A percentile compares a stretch with the other conserved stretches of the same genome.
Conservation (phyloP, 306 rosid species). For the Sicyos edulis region DNA sequence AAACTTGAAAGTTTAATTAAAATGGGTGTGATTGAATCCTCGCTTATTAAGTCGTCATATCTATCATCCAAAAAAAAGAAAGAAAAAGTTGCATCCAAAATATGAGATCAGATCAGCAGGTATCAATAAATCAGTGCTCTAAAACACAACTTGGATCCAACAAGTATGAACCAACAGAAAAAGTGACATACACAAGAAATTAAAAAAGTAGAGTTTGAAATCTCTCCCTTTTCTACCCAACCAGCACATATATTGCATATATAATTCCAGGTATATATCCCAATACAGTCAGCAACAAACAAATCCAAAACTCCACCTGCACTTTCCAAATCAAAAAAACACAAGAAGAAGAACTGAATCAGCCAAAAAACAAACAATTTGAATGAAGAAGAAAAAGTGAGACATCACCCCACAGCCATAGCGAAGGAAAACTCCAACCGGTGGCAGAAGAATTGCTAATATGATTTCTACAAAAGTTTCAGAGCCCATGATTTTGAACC, state of each 20-base stretch:
- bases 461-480: conserved; percentile 6
- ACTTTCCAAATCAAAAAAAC: background rate
- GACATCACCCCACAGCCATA: conserved; percentile 20
- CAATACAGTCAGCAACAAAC: conserved; percentile 23
- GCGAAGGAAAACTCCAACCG: conserved; percentile 23
- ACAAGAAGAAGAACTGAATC: background rate
- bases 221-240: background rate
- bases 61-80: too few species aligned
- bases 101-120: background rate
- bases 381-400: background rate
- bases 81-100: background rate
- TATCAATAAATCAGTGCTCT: background rate
- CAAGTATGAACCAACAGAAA: too few species aligned
- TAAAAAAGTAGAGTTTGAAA: too few species aligned
- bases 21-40: too few species aligned
- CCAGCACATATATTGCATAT: conserved; percentile 16
- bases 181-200: too few species aligned
- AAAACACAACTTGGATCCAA: too few species aligned
- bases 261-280: conserved; percentile 22
- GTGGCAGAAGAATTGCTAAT: conserved; percentile 18
- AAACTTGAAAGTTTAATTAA: too few species aligned
- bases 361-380: background rate
- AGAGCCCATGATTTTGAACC: background rate
- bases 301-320: conserved; percentile 23
- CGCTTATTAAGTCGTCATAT: too few species aligned